Conservation (phyloP, 1,284 basidiomycete genomes). For the Xerocomus minutiporus region DNA sequence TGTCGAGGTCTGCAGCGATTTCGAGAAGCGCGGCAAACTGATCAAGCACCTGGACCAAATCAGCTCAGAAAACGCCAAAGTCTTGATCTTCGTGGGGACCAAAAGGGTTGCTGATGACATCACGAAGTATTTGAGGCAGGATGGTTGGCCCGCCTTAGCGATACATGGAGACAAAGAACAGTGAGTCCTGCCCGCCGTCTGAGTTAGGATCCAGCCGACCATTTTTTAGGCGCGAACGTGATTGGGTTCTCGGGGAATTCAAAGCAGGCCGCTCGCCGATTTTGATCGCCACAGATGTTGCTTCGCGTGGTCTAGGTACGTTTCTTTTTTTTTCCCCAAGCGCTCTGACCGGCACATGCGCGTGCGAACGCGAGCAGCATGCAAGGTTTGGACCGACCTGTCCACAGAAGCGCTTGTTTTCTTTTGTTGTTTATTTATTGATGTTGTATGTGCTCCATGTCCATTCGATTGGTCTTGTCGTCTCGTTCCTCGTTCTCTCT, state of each 20-base stretch:
- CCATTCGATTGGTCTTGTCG: conserved; percentile 31
- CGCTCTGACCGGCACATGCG: conserved; percentile 28
- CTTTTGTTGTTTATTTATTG: conserved; percentile 46
- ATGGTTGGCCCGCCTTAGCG: conserved; percentile 97
- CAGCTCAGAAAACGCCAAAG: conserved; percentile 95
- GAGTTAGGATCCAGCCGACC: conserved; percentile 16
- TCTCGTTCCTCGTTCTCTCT: conserved; percentile 35
- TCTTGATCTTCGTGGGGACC: conserved; percentile 97
- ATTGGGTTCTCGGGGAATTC: conserved; percentile 98
- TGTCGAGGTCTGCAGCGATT: conserved; percentile 95
- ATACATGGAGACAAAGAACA: conserved; percentile 99
- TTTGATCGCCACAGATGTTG: conserved; percentile 96
- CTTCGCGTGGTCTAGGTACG: conserved; percentile 99
- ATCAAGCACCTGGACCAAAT: conserved; percentile 98
- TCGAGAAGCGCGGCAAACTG: conserved; percentile 94
- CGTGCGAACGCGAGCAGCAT: conserved; percentile 28
- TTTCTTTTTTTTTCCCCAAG: conserved; percentile 41
- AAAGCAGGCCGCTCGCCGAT: conserved; percentile 97
- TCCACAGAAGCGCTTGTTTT: conserved; percentile 54
- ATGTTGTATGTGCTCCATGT: conserved; percentile 45
- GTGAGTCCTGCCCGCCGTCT: conserved; percentile 43
- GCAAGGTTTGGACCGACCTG: conserved; percentile 31
- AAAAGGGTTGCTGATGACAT: conserved; percentile 98
- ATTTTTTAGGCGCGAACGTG: conserved; percentile 81
- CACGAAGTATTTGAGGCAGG: conserved; percentile 94